Conservation (phyloP, 208 protist species). For the Acanthamoeba triangularis region DNA sequence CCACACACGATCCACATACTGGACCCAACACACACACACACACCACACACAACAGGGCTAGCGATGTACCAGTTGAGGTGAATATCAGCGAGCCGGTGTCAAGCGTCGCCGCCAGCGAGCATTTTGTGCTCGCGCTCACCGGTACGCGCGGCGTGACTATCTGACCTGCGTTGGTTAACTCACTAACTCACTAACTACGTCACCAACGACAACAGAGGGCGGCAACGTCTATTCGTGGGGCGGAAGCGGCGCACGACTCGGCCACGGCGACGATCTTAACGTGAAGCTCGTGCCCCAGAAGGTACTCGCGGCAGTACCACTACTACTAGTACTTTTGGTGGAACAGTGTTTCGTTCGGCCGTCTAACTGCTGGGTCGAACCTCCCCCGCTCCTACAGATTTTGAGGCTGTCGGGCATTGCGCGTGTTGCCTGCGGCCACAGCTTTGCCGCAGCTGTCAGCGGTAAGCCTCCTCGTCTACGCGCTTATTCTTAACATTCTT, state of each 20-base stretch:
- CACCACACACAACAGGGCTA: background rate
- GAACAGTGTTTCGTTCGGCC: no score
- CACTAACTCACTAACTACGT: no score
- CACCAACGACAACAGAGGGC: background rate
- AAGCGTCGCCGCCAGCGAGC: background rate
- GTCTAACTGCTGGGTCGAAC: background rate
- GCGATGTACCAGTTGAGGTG: background rate
- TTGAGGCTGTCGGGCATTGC: background rate
- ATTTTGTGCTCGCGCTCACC: background rate
- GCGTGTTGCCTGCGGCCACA: background rate
- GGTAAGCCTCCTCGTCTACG: background rate
- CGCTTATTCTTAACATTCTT: background rate
- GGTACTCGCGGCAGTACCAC: no score
- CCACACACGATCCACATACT: no score
- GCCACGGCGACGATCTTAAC: background rate
- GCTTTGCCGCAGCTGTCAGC: background rate
- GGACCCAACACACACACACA: no score
- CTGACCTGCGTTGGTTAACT: background rate
- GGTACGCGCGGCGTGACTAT: background rate
- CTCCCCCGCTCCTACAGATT: background rate
- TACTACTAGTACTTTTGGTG: background rate
- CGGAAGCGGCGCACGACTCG: background rate
- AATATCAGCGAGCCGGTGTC: background rate
- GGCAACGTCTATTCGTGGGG: slow-evolving; percentile 12
- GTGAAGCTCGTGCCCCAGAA: background rate